These are phyloP conservation scores for Daldinia loculata DNA, from an alignment of 495 filamentous ascomycete species.

Conservation along the genomic window DNA sequence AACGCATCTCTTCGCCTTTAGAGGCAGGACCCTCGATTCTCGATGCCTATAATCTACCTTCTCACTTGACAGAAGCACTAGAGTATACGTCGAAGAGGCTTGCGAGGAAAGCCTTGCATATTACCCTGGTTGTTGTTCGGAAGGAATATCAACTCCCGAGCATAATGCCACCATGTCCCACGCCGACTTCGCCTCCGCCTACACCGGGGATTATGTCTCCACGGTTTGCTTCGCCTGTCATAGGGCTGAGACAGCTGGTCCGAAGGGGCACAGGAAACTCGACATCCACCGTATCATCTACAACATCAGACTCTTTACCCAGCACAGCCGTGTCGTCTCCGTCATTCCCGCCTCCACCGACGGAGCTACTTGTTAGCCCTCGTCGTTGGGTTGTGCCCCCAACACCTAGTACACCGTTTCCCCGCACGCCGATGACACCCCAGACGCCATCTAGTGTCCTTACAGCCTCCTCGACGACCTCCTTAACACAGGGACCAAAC, in stretches of 20 bases:
- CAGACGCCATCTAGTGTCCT: slow-evolving; percentile 52
- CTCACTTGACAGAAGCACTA: slow-evolving; percentile 53
- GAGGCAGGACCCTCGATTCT: slow-evolving; percentile 61
- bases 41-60: slow-evolving; percentile 58
- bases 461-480: slow-evolving; percentile 46
- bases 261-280: slow-evolving; percentile 45
- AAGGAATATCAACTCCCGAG: slow-evolving; percentile 59
- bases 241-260: slow-evolving; percentile 52
- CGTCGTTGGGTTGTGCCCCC: slow-evolving; percentile 41
- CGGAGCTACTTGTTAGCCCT: slow-evolving; percentile 34
- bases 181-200: slow-evolving; percentile 43
- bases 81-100: slow-evolving; percentile 62
- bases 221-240: slow-evolving; percentile 46
- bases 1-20: slow-evolving; percentile 63
- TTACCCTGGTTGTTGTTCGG: slow-evolving; percentile 60
- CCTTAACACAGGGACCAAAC: slow-evolving; percentile 39
- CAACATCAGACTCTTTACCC: slow-evolving; percentile 51
- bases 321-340: slow-evolving; percentile 52
- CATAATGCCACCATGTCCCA: slow-evolving; percentile 30
- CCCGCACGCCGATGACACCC: slow-evolving; percentile 53
- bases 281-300: slow-evolving; percentile 31
- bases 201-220: slow-evolving; percentile 41
- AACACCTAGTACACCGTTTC: slow-evolving; percentile 40
- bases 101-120: slow-evolving; percentile 54
- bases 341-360: slow-evolving; percentile 54